Evolutionary conservation across 2,329 filamentous ascomycete species (phyloP), one percentile per base, ranked within the genome.

Genomic region (Xylogone sp.): DNA sequence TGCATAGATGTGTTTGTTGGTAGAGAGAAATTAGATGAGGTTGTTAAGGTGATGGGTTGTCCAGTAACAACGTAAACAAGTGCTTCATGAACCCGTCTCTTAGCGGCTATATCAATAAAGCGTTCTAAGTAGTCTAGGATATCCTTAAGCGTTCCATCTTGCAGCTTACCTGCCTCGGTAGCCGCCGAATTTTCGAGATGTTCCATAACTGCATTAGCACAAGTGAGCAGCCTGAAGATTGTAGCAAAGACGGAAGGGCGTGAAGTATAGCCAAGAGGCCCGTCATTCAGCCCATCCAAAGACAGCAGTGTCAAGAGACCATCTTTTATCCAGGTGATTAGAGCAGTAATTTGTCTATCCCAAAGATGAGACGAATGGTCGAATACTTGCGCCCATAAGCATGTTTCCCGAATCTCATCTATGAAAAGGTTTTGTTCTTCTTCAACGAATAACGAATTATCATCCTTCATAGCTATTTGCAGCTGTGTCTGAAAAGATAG

Each of bases 351-450:
- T 45, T 21, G 20, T 55, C 45, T 2, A 68, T 53, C 2, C 57
- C 43, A 16, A 8, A 39, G 22, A 21, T 43, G 31, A 42, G 16
- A 27, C 18, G 42, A 27, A 43, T 34, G 10, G 48, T 21, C 16
- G 13, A 24, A 88, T 70, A 57, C 21, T 7, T 24, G 13, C 20
- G 50, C 70, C 90, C 91, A 97, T n/a, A 83, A 67, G 18, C 76
- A 71, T 3, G 84, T 76, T 67, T 97, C 92, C 45, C 84, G 77
- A 5, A 90, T 81, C 59, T 91, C 85, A 66, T 97, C 93, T 46
- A 93, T 75, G 67, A 90, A 97, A n/a, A 97, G 77, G 65, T 99
- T 99, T 66, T 96, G 91, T 66, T 95, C 92, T 69, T 99, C 94
- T 51, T 90, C 79, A 1, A 81, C 86, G 65, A 99, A 99, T 1